A percentile compares a stretch with the other conserved stretches of the same genome.
phyloP scores from a whole-genome alignment of 192 early-diverging fungal species.

The Coemansia pectinata region DNA sequence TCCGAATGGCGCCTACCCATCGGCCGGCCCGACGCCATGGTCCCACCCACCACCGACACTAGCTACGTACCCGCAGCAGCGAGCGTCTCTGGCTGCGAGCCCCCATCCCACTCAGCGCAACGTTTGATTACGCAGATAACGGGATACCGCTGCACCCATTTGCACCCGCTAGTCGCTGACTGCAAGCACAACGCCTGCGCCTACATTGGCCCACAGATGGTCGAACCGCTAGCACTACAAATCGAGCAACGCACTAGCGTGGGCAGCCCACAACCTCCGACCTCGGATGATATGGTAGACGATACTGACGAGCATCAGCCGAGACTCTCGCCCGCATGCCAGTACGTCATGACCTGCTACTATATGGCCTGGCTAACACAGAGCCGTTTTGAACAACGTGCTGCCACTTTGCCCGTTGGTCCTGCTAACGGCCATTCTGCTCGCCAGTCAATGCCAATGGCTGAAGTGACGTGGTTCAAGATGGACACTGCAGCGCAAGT shows the following conservation, averaged over 20 bases:
- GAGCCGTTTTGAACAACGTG: constrained; percentile 35
- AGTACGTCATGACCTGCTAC: constrained; percentile 47
- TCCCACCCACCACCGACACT: not conserved
- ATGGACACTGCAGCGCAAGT: constrained; percentile 53
- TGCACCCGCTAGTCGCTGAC: constrained; percentile 26
- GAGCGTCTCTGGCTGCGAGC: constrained; percentile 44
- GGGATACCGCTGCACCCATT: constrained; percentile 47
- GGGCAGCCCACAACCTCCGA: not conserved
- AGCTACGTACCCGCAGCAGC: constrained; percentile 5
- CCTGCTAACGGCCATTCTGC: constrained; percentile 9
- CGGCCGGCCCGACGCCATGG: constrained; percentile 28
- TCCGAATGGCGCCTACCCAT: constrained; percentile 55
- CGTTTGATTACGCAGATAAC: constrained; percentile 42
- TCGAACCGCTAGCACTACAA: constrained; percentile 47
- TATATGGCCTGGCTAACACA: constrained; percentile 50
- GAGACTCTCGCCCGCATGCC: constrained; percentile 1
- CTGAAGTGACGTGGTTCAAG: constrained; percentile 55
- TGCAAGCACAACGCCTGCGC: constrained; percentile 20
- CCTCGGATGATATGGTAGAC: not conserved
- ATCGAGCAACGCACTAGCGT: constrained; percentile 33
- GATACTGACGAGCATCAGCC: not conserved
- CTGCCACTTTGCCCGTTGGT: constrained; percentile 35
- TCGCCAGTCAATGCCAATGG: constrained; percentile 11
- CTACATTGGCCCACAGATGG: constrained; percentile 48
- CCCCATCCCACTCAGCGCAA: constrained; percentile 39